Evolutionary conservation across 2,329 filamentous ascomycete species (phyloP).

Genomic region (Esteya vermicola): DNA sequence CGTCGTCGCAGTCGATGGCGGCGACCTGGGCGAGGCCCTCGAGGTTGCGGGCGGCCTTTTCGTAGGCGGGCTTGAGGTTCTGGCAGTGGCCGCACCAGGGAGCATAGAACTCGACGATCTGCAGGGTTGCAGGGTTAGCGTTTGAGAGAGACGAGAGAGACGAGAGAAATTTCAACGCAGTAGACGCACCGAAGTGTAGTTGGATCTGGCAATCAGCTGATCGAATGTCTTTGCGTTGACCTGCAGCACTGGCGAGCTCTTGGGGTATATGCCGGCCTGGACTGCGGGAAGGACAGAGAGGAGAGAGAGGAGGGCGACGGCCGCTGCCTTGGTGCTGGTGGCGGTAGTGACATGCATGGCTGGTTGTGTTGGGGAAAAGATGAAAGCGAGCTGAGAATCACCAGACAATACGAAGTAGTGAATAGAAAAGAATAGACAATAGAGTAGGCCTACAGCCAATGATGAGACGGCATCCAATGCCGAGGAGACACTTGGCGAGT

Average conservation of each 20-base stretch:
- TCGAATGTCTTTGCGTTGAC: conserved; percentile 69
- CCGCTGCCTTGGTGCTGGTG: too few species aligned
- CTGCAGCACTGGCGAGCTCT: conserved; percentile 77
- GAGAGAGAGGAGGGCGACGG: conserved; percentile 30
- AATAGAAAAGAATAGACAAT: background rate
- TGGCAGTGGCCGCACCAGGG: conserved; percentile 97
- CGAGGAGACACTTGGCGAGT: too few species aligned
- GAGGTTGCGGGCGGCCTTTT: conserved; percentile 81
- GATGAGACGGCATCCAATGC: too few species aligned
- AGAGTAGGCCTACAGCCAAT: too few species aligned
- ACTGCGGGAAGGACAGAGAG: conserved; percentile 51
- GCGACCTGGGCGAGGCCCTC: conserved; percentile 89
- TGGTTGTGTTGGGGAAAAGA: background rate
- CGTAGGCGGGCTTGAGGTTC: conserved; percentile 88
- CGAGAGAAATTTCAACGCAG: background rate
- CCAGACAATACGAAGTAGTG: background rate
- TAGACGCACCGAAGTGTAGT: conserved; percentile 68
- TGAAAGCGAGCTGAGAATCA: background rate
- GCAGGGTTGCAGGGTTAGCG: too few species aligned
- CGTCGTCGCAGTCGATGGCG: conserved; percentile 89
- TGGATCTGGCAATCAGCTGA: conserved; percentile 70
- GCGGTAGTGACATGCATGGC: background rate
- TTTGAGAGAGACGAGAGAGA: background rate
- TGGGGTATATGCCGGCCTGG: conserved; percentile 65
- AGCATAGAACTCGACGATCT: conserved; percentile 78